Conservation (phyloP, 257 asterid species). For the Capsicum pubescens region DNA sequence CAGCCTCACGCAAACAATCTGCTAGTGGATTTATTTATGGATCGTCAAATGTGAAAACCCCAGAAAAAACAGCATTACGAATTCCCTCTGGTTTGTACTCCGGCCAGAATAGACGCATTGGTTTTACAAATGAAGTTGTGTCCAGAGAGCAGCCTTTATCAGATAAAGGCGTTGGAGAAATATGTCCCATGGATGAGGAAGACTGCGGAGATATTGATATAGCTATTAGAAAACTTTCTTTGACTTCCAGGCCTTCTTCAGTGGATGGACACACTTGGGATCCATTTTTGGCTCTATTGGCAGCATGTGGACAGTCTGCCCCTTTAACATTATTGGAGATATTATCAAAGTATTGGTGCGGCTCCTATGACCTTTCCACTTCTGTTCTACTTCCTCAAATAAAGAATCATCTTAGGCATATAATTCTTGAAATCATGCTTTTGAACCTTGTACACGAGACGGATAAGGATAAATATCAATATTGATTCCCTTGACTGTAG, state of each 20-base stretch:
- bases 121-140: slow-evolving; percentile 45
- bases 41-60: slow-evolving; percentile 42
- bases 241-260: slow-evolving; percentile 62
- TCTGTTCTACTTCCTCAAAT: slow-evolving; percentile 20
- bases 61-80: slow-evolving; percentile 41
- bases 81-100: slow-evolving; percentile 45
- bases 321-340: slow-evolving; percentile 66
- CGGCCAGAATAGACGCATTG: slow-evolving; percentile 43
- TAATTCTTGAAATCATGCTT: slow-evolving; percentile 1
- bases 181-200: slow-evolving; percentile 37
- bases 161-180: slow-evolving; percentile 24
- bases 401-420: slow-evolving; percentile 10
- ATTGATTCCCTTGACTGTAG: slow-evolving; percentile 15
- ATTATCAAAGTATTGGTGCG: slow-evolving; percentile 71
- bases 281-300: slow-evolving; percentile 79
- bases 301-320: slow-evolving; percentile 84
- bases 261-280: slow-evolving; percentile 59
- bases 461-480: neutral
- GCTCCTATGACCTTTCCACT: slow-evolving; percentile 25
- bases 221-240: slow-evolving; percentile 69
- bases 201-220: slow-evolving; percentile 62
- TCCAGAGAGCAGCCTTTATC: slow-evolving; percentile 36
- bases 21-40: slow-evolving; percentile 33
- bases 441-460: slow-evolving; percentile 6
- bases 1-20: slow-evolving; percentile 46